Evolutionary conservation across 768 basidiomycete genomes (phyloP), one percentile per base, ranked within the genome.

Genomic region (Mrakia hoshinonis): DNA sequence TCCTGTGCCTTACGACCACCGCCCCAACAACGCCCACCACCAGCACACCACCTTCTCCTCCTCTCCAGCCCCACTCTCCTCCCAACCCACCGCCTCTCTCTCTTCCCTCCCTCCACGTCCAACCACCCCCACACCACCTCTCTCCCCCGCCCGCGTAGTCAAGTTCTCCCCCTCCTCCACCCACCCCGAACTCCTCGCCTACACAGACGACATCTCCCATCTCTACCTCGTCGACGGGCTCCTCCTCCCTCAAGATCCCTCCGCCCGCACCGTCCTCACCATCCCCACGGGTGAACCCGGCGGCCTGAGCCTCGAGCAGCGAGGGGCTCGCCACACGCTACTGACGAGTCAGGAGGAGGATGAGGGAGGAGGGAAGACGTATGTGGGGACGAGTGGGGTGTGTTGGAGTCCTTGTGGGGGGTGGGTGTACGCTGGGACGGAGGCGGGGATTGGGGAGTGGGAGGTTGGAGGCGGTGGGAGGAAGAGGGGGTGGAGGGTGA

Each of bases 381-480:
- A 26, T 11, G 36, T 68, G 20, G 69, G 69, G 4, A 70, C 61
- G 10, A 52, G 61, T 10, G 69, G 69, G 2, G 47, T 60, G 18
- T 47, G 69, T 10, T 70, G 63, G 49, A 64, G 61, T 49, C 69
- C 62, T 11, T 70, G 69, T 48, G 69, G 69, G 13, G 36, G 61
- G 39, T 70, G 49, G 49, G 34, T 70, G 12, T 70, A 51, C 15
- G 69, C 48, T 29, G 69, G 61, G n/a, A 70, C 69, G 46, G 69
- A 70, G 36, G 47, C 38, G 5, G 61, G 61, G 36, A 54, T 70
- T 7, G n/a, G 69, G n/a, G 69, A 70, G 20, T 70, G 69, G 69
- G 34, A 66, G 67, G 26, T 64, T 55, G 36, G 39, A 15, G 66
- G 46, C 24, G 60, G 51, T 36, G 51, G 49, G 34, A 63, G 47